phyloP scores from a whole-genome alignment of 768 basidiomycete species.

The Boletus rubropictus region DNA sequence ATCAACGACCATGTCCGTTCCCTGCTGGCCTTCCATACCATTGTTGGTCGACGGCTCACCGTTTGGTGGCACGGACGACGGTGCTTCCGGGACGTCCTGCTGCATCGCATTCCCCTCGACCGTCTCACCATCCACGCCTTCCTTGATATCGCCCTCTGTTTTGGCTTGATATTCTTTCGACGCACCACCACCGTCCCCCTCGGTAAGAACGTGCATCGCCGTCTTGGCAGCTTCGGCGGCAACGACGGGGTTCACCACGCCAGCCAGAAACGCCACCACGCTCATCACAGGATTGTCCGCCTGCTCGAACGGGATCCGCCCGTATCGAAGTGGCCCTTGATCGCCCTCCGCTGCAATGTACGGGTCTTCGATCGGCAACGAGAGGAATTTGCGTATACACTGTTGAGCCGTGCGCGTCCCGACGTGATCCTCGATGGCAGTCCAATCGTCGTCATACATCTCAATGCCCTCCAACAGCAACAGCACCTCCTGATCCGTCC shows the following conservation, averaged over 20 bases:
- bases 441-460: slow-evolving; percentile 99
- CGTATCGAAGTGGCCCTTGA: slow-evolving; percentile 69
- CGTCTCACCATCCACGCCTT: slow-evolving; percentile 32
- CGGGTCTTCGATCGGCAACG: slow-evolving; percentile 93
- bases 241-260: slow-evolving; percentile 83
- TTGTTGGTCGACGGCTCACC: slow-evolving; percentile 14
- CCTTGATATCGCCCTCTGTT: slow-evolving; percentile 27
- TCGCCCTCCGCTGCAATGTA: slow-evolving; percentile 77
- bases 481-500: slow-evolving; percentile 89
- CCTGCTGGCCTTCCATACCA: slow-evolving; percentile 13
- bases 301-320: slow-evolving; percentile 84
- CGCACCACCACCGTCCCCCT: slow-evolving; percentile 37
- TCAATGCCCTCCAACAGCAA: slow-evolving; percentile 92
- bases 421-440: slow-evolving; percentile 86
- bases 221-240: slow-evolving; percentile 93
- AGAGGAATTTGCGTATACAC: slow-evolving; percentile 92
- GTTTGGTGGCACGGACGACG: slow-evolving; percentile 5
- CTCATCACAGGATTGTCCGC: slow-evolving; percentile 98
- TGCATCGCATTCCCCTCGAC: slow-evolving; percentile 36
- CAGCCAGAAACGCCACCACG: slow-evolving; percentile 94
- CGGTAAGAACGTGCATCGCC: slow-evolving; percentile 75
- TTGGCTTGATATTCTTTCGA: slow-evolving; percentile 32
- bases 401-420: slow-evolving; percentile 88
- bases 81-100: slow-evolving; percentile 24
- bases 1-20: slow-evolving; percentile 48